Conservation (phyloP, 345 rosid genomes). For the Schrenkiella parvula region DNA sequence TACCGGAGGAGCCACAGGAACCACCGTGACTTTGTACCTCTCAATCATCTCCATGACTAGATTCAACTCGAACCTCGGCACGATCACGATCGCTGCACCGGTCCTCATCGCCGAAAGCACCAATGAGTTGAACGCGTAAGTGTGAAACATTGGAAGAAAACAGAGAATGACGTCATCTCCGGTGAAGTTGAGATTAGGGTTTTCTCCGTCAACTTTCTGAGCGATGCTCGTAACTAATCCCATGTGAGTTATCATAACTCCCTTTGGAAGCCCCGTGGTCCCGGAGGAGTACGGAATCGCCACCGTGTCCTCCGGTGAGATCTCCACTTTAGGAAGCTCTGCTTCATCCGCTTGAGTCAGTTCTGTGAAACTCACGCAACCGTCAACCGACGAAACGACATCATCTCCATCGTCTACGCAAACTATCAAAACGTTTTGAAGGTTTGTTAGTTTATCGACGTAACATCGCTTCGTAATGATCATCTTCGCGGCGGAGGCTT, state of each 20-base stretch:
- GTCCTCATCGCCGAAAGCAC: conserved; percentile 67
- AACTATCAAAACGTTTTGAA: conserved; percentile 13
- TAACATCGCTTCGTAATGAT: conserved; percentile 53
- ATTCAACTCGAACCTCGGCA: conserved; percentile 64
- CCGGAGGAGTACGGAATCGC: conserved; percentile 93
- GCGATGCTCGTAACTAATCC: conserved; percentile 76
- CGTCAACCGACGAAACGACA: conserved; percentile 19
- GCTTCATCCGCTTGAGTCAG: conserved; percentile 42
- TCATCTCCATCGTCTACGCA: neutral
- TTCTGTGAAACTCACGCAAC: conserved; percentile 56
- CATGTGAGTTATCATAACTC: conserved; percentile 85
- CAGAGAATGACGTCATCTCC: conserved; percentile 70
- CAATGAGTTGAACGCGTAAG: conserved; percentile 60
- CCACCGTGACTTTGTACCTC: conserved; percentile 58
- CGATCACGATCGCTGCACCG: conserved; percentile 73
- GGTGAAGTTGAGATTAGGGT: conserved; percentile 68
- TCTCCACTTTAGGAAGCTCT: conserved; percentile 36
- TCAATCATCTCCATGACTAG: conserved; percentile 50
- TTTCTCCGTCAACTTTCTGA: conserved; percentile 92
- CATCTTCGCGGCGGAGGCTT: conserved; percentile 50
- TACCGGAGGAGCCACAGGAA: conserved; percentile 83
- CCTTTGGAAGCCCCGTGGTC: conserved; percentile 92
- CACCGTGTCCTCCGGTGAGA: conserved; percentile 63
- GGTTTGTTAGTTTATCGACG: conserved; percentile 46
- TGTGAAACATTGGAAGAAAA: conserved; percentile 76